Conservation (phyloP, 176 grass and related monocot genomes). For the Areca catechu region DNA sequence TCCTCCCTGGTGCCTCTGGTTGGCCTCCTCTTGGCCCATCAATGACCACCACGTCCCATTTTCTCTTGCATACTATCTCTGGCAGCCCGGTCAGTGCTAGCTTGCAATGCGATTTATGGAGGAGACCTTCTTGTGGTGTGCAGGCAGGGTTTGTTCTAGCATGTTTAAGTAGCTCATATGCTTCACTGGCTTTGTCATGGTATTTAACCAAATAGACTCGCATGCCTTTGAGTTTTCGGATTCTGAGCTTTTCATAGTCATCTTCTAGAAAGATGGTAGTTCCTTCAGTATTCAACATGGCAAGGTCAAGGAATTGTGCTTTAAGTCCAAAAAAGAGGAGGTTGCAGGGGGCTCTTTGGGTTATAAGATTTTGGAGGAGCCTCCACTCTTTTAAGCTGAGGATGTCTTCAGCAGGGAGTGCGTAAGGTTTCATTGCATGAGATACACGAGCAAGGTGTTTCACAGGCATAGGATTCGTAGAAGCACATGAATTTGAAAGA, state of each 20-base stretch:
- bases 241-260: neutral
- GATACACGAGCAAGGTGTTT: neutral
- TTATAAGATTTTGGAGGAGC: neutral
- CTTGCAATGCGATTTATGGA: slow-evolving; percentile 20
- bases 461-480: neutral
- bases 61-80: slow-evolving; percentile 29
- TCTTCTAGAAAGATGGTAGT: slow-evolving; percentile 8
- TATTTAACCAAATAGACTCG: neutral
- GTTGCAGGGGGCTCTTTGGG: slow-evolving; percentile 5
- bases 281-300: neutral
- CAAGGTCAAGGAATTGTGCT: slow-evolving; percentile 2
- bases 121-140: slow-evolving; percentile 1
- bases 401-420: neutral
- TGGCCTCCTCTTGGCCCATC: slow-evolving; percentile 57
- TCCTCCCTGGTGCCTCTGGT: slow-evolving; percentile 35
- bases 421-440: neutral
- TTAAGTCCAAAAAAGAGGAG: slow-evolving; percentile 10
- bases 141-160: slow-evolving; percentile 1
- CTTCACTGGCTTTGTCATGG: slow-evolving; percentile 1
- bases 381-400: neutral
- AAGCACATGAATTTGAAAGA: neutral
- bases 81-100: slow-evolving; percentile 47
- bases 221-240: neutral
- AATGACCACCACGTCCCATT: slow-evolving; percentile 70
- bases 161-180: slow-evolving; percentile 4